Evolutionary conservation across 768 basidiomycete species (phyloP).

Genomic region (Glaciozyma antarctica): DNA sequence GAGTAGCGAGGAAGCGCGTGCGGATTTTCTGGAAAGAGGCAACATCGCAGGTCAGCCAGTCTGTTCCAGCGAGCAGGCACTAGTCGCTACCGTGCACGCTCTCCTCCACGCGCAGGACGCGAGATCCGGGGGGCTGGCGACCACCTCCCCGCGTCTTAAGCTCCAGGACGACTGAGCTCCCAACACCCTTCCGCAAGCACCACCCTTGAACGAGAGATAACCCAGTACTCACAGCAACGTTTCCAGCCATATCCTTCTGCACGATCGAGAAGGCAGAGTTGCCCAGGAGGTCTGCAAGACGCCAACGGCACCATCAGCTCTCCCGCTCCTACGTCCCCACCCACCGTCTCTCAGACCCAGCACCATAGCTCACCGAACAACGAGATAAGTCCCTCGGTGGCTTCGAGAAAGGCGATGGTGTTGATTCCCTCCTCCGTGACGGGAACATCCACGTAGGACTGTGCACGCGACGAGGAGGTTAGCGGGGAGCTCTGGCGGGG

Average conservation of each 20-base stretch:
- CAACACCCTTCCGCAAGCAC: no score
- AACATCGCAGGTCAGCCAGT: not conserved
- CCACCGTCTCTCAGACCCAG: not conserved
- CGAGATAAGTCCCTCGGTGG: constrained; percentile 73
- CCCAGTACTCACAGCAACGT: constrained; percentile 61
- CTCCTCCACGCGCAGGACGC: no score
- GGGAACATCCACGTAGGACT: constrained; percentile 92
- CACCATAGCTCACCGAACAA: constrained; percentile 56
- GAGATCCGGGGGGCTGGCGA: not conserved
- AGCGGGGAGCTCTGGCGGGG: not conserved
- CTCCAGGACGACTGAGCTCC: no score
- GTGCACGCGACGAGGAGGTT: not conserved
- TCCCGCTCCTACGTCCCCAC: not conserved
- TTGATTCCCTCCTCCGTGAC: constrained; percentile 79
- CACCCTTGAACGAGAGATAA: no score
- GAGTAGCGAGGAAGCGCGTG: constrained; percentile 60
- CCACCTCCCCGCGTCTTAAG: no score
- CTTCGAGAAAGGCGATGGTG: constrained; percentile 77
- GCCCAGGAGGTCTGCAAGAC: constrained; percentile 63
- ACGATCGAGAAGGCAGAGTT: constrained; percentile 74
- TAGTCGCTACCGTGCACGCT: no score
- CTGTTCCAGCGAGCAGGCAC: no score
- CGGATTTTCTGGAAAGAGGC: constrained; percentile 66
- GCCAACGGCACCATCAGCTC: not conserved
- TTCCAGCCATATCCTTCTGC: constrained; percentile 76